Evolutionary conservation across 176 grass and related monocot genomes (phyloP), one percentile per base, ranked within the genome.

Genomic region (Aegilops speltoides): DNA sequence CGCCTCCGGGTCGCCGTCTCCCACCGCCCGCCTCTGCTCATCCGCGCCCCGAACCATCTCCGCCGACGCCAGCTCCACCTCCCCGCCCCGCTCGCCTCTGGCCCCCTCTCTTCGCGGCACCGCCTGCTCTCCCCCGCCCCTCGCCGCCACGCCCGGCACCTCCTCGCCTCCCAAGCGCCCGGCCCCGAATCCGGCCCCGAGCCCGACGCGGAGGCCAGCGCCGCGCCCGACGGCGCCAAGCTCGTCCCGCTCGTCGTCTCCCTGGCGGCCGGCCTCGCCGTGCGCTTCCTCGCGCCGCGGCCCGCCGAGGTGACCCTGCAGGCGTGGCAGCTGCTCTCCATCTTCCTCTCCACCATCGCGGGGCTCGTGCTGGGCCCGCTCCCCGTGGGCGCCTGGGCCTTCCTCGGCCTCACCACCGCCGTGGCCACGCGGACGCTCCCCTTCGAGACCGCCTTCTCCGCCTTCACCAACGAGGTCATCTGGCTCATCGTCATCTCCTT

Each of bases 401-500:
- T 98, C 89, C 81, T 98, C 52, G 94, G 96, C 17, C 91, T 98
- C 76, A 98, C 97, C 8, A 38, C 79, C 43, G 63, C 97, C 64
- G 85, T 98, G 45, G 70, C 79, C 84, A 96, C 97, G n/a, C 83
- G 82, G 52, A 98, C 97, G 38, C 92, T 98, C 26, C 88, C 88
- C 79, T 96, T 98, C 90, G 4, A 89, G 8, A 88, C 90, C 43
- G 96, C 96, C 71, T 98, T 98, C 87, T 90, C 86, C 4, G 93
- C 93, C 76, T 98, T 98, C 90, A 91, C 90, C 82, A 98, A 98
- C 81, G 97, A 96, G 83, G 92, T 96, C 59, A 96, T 98, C 84
- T 98, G 95, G 95, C 91, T 98, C 85, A 98, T 95, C 74, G 95
- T 98, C 79, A 95, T 98, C 77, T 95, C 95, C 11, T 95, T 98